Evolutionary conservation across 2,329 filamentous ascomycete genomes (phyloP).

Genomic region (Pseudogymnoascus sp.): DNA sequence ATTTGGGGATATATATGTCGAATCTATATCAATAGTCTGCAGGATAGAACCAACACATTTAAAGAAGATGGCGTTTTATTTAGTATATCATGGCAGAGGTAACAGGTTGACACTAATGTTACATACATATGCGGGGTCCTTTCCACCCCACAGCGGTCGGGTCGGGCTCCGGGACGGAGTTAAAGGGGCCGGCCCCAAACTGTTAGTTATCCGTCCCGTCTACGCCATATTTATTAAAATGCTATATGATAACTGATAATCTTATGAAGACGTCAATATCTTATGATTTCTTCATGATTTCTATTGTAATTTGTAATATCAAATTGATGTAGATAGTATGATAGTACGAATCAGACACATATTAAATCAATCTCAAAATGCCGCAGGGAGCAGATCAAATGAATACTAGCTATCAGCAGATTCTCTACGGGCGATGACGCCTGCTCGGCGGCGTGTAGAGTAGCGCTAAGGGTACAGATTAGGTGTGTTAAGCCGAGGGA

Average conservation of each 20-base stretch:
- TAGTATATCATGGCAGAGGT: background rate
- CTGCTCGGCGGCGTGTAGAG: too few species aligned
- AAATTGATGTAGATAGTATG: background rate
- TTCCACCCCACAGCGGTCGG: background rate
- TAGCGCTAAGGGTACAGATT: too few species aligned
- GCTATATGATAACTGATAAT: background rate
- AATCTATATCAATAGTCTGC: background rate
- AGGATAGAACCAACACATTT: background rate
- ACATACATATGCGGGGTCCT: constrained; percentile 2
- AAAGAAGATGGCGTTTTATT: background rate
- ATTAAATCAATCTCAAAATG: background rate
- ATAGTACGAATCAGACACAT: background rate
- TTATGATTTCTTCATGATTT: background rate
- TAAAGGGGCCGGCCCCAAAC: background rate
- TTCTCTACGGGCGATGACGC: background rate
- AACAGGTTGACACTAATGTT: background rate
- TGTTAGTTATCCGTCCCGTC: background rate
- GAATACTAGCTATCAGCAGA: background rate
- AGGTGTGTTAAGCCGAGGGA: too few species aligned
- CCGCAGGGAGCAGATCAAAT: background rate
- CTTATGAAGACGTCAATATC: background rate
- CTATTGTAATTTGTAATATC: background rate
- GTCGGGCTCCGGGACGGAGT: background rate
- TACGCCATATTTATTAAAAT: background rate
- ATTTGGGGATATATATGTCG: background rate